Evolutionary conservation across 108 stramenopile species (phyloP).

Genomic region (Cylindrotheca closterium): DNA sequence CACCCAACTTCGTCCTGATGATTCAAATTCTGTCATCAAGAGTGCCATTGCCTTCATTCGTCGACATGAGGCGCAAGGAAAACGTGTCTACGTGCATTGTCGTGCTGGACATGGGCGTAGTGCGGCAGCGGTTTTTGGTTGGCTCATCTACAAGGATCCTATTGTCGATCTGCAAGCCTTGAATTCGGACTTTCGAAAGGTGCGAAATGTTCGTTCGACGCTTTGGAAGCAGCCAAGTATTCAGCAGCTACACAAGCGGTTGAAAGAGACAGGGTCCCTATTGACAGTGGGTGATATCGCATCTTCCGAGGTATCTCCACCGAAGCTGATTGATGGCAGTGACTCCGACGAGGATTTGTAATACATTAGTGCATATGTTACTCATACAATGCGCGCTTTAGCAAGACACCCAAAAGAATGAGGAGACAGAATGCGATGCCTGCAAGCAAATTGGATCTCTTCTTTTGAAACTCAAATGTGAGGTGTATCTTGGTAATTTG

Average conservation of each 20-base stretch:
- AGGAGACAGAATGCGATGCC: background rate
- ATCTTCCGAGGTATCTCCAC: background rate
- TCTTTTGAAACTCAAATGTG: conserved; percentile 5
- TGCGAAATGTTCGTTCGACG: conserved; percentile 68
- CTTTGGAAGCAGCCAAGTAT: conserved; percentile 81
- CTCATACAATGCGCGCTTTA: too few relatives aligned
- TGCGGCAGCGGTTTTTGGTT: conserved; percentile 81
- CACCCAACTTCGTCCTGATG: background rate
- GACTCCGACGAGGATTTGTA: background rate
- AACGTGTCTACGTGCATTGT: conserved; percentile 82
- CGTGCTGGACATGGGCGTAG: conserved; percentile 84
- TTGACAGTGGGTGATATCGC: background rate
- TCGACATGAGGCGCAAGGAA: conserved; percentile 53
- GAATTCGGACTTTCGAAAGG: conserved; percentile 57
- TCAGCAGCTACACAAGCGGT: conserved; percentile 41
- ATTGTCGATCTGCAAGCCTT: conserved; percentile 53
- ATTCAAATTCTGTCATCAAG: too few relatives aligned
- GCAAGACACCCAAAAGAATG: too few relatives aligned
- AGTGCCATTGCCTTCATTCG: conserved; percentile 70
- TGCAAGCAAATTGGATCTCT: background rate
- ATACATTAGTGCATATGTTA: too few relatives aligned
- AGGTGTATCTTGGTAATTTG: conserved; percentile 11
- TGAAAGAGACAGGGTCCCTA: conserved; percentile 10
- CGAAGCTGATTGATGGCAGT: background rate
- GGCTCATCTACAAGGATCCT: conserved; percentile 53